These are phyloP conservation scores for Starmerella floricola DNA, from an alignment of 805 yeast genomes.

Conservation along the genomic window DNA sequence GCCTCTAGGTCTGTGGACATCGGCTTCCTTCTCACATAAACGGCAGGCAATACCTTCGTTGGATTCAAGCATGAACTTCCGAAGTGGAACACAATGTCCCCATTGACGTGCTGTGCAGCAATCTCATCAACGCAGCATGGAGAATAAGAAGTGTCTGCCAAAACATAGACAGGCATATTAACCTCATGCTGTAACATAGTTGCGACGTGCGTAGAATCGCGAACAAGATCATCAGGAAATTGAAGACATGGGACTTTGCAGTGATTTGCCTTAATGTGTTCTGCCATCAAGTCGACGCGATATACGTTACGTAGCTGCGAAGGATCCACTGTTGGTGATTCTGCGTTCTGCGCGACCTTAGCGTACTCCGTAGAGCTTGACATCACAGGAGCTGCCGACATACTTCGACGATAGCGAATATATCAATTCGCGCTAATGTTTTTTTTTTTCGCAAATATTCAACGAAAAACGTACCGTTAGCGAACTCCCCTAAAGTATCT, in stretches of 20 bases:
- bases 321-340: conserved; percentile 20
- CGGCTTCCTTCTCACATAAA: conserved; percentile 59
- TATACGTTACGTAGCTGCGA: conserved; percentile 41
- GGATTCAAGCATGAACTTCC: conserved; percentile 91
- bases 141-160: conserved; percentile 93
- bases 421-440: too few species aligned
- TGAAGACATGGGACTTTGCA: conserved; percentile 62
- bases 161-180: conserved; percentile 45
- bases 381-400: conserved; percentile 50
- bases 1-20: conserved; percentile 33
- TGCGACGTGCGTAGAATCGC: conserved; percentile 67
- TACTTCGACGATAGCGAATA: too few species aligned
- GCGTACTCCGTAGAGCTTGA: conserved; percentile 62
- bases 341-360: conserved; percentile 29
- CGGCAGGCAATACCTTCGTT: conserved; percentile 57
- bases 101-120: conserved; percentile 83
- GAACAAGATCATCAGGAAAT: conserved; percentile 71
- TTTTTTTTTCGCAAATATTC: too few species aligned
- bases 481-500: too few species aligned
- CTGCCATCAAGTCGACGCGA: conserved; percentile 38
- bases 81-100: conserved; percentile 79
- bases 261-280: conserved; percentile 30
- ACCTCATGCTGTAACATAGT: conserved; percentile 23
- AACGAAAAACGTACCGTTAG: too few species aligned
- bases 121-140: conserved; percentile 95